Base-by-base conservation (phyloP, 352 stramenopile species). In the Phytophthora cryptogea region DNA sequence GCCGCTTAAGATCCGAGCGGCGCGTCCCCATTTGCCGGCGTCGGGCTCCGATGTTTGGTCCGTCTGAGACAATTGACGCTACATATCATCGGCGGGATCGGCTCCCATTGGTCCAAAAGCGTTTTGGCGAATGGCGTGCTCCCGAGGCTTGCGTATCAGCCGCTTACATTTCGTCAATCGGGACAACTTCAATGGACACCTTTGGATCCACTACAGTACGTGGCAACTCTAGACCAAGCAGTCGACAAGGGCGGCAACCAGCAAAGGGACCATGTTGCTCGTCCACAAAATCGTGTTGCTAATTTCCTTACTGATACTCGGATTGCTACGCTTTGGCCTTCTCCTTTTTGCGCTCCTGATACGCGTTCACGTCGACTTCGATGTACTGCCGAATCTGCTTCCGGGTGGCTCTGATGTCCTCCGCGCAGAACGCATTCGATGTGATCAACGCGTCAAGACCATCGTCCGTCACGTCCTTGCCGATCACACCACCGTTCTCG, bases 361-460 rank as follows among this genome's bases (percentile, higher is more conserved):
- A 83, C 48, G 63, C 33, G 14, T 8, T 45, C 16, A 64, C 43
- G 39, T 87, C 73, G 10, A 33, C 13, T 28, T 63, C 52, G 45
- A 87, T 80, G 43, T 59, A 70, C 16, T 72, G 37, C 28, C 62
- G 63, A 41, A 87, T 74, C 30, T 72, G 31, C 13, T 58, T 62
- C 27, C 77, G 57, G 14, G 62, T 74, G 9, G 53, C 51, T 8
- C 52, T 59, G 33, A 85, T 73, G 36, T 83, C 70, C 26, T 83
- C 54, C 2, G 74, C 60, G n/a, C 46, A 64, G 40, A 88, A 84
- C 13, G 70, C 71, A 39, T 42, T 60, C 1, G 68, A 49, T 14
- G 73, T 59, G 26, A 88, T 79, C 27, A 86, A 63, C 10, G 52
- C 26, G 17, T 72, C 68, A 11, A 88, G 66, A 26, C 80, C 57